These are phyloP conservation scores for Hygrophila difformis DNA, from an alignment of 257 asterid genomes.

Conservation along the genomic window DNA sequence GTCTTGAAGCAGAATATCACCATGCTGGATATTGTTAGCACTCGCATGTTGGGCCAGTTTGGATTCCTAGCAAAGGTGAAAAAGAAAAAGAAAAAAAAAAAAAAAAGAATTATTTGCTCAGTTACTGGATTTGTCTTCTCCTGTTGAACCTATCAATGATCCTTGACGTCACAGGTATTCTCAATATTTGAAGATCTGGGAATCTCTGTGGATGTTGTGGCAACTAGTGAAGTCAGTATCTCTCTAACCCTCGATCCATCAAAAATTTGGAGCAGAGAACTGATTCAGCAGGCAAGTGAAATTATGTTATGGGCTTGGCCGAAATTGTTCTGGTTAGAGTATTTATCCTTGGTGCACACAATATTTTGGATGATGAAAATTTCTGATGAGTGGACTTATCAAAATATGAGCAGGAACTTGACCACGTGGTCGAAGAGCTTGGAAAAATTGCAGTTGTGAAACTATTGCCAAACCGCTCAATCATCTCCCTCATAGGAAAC, in stretches of 20 bases:
- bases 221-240: slow-evolving; percentile 84
- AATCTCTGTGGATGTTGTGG: slow-evolving; percentile 79
- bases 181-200: slow-evolving; percentile 69
- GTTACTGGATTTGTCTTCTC: neutral
- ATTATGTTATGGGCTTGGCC: too few relatives aligned
- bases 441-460: slow-evolving; percentile 65
- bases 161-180: slow-evolving; percentile 40
- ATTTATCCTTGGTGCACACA: neutral
- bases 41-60: slow-evolving; percentile 76
- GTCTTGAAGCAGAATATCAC: slow-evolving; percentile 69
- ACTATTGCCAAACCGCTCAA: slow-evolving; percentile 57
- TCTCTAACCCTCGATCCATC: slow-evolving; percentile 78
- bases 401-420: slow-evolving; percentile 43
- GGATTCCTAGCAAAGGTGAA: slow-evolving; percentile 76
- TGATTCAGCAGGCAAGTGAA: slow-evolving; percentile 71
- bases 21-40: slow-evolving; percentile 77
- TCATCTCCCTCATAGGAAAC: slow-evolving; percentile 69
- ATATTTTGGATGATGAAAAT: neutral
- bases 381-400: neutral
- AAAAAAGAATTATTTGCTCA: too few relatives aligned
- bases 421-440: slow-evolving; percentile 60
- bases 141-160: neutral
- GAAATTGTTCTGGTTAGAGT: neutral
- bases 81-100: too few relatives aligned
- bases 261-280: slow-evolving; percentile 81